A percentile compares a stretch with the other conserved stretches of the same genome.
phyloP scores from a whole-genome alignment of 495 filamentous ascomycete species.

The Coniosporium apollinis region DNA sequence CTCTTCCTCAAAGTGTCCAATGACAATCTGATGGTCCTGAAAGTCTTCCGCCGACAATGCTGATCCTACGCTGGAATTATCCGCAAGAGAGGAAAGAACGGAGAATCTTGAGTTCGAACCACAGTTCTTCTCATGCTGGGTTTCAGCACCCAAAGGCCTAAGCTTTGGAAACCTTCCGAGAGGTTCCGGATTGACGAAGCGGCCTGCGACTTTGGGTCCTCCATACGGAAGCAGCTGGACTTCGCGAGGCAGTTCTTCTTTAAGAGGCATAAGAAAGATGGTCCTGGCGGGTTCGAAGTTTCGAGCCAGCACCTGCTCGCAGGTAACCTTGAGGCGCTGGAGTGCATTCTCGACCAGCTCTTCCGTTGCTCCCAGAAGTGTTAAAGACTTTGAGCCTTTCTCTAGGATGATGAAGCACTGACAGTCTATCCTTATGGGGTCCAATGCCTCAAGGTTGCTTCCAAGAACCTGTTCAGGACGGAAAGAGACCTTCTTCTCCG shows the following conservation, averaged over 20 bases:
- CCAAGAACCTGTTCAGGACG: too few relatives aligned
- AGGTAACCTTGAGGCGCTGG: conserved; percentile 6
- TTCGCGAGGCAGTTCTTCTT: neutral
- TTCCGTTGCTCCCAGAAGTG: conserved; percentile 5
- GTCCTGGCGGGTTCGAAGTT: conserved; percentile 2
- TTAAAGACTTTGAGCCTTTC: conserved; percentile 4
- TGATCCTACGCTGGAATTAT: neutral
- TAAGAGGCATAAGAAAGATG: conserved; percentile 10
- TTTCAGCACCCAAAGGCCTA: neutral
- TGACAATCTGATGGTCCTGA: neutral
- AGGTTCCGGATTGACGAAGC: neutral
- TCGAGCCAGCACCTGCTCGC: conserved; percentile 11
- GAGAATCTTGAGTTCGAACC: neutral
- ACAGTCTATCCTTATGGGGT: conserved; percentile 14
- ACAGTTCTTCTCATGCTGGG: too few relatives aligned
- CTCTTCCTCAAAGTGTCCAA: too few relatives aligned
- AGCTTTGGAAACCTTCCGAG: neutral
- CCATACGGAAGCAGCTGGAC: conserved; percentile 3
- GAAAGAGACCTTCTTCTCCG: too few relatives aligned
- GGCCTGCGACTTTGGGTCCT: neutral
- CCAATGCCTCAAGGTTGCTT: conserved; percentile 10
- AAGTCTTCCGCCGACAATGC: neutral
- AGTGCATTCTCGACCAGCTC: conserved; percentile 6
- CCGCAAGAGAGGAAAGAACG: neutral
- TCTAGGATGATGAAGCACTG: conserved; percentile 11